Conservation (phyloP, 2,329 filamentous ascomycete genomes). For the Fusarium vanettenii region DNA sequence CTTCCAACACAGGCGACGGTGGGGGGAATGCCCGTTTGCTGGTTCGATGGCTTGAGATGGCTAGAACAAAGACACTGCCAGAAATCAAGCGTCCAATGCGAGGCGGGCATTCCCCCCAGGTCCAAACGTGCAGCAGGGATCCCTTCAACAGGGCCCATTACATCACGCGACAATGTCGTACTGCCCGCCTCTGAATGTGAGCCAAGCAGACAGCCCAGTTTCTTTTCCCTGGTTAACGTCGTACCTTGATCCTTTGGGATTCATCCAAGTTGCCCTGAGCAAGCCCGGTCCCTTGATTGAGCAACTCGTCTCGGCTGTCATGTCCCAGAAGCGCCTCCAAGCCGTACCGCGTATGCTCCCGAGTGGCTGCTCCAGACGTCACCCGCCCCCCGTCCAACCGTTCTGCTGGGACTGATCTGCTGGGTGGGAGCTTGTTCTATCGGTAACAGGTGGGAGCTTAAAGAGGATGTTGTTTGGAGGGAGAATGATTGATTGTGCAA, state of each 20-base stretch:
- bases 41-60: slow-evolving; percentile 29
- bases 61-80: slow-evolving; percentile 4
- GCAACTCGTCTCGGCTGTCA: slow-evolving; percentile 25
- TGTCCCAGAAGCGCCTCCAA: slow-evolving; percentile 1
- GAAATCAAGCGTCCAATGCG: slow-evolving; percentile 30
- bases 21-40: slow-evolving; percentile 18
- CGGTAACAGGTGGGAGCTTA: slow-evolving; percentile 1
- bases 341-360: slow-evolving; percentile 22
- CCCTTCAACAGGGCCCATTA: slow-evolving; percentile 23
- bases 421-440: neutral
- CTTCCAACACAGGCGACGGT: neutral
- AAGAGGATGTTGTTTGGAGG: neutral
- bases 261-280: neutral
- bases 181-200: slow-evolving; percentile 22
- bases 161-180: slow-evolving; percentile 44
- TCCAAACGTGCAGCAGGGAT: slow-evolving; percentile 33
- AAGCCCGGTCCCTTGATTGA: slow-evolving; percentile 19
- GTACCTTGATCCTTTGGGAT: slow-evolving; percentile 8
- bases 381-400: slow-evolving; percentile 28
- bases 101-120: slow-evolving; percentile 35
- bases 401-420: slow-evolving; percentile 31
- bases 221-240: neutral
- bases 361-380: slow-evolving; percentile 23
- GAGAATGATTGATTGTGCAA: neutral
- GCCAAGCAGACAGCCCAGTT: slow-evolving; percentile 31